Conservation (phyloP, 352 stramenopile genomes). For the Phytophthora palmivora region DNA sequence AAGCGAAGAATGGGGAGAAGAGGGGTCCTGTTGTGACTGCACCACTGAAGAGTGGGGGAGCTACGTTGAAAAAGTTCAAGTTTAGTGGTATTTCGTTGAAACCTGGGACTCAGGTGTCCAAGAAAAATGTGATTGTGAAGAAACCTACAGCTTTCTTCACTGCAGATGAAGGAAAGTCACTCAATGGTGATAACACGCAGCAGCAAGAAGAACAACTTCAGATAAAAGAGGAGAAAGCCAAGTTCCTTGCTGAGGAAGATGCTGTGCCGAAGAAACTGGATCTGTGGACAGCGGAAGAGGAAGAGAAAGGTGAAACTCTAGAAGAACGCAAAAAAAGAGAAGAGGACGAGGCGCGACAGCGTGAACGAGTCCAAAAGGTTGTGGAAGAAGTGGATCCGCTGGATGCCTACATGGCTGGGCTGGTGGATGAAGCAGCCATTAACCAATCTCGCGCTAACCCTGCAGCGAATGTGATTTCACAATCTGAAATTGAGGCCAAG, state of each 20-base stretch:
- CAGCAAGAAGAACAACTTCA: conserved; percentile 62
- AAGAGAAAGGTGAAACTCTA: conserved; percentile 63
- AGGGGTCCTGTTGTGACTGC: conserved; percentile 24
- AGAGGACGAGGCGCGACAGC: conserved; percentile 51
- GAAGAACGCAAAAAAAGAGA: conserved; percentile 63
- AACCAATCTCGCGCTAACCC: conserved; percentile 76
- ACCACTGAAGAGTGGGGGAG: conserved; percentile 13
- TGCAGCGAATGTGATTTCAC: conserved; percentile 83
- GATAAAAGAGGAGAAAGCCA: conserved; percentile 62
- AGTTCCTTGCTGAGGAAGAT: conserved; percentile 78
- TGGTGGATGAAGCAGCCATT: conserved; percentile 80
- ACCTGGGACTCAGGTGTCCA: conserved; percentile 17
- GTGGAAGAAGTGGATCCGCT: conserved; percentile 85
- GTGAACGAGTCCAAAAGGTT: conserved; percentile 72
- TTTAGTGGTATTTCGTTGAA: conserved; percentile 81
- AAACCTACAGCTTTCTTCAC: conserved; percentile 35
- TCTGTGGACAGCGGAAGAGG: conserved; percentile 70
- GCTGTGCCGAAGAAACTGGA: conserved; percentile 69
- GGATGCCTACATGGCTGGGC: conserved; percentile 88
- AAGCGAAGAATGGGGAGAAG: conserved; percentile 4
- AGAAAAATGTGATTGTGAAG: conserved; percentile 29
- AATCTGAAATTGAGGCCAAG: conserved; percentile 82
- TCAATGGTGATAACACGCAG: conserved; percentile 30
- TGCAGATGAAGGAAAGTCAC: conserved; percentile 6
- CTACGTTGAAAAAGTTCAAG: conserved; percentile 60